Percentiles rank a stretch among this genome's conserved stretches.
These are phyloP conservation scores for Cicer judaicum DNA, from an alignment of 306 rosid species.

Conservation along the genomic window DNA sequence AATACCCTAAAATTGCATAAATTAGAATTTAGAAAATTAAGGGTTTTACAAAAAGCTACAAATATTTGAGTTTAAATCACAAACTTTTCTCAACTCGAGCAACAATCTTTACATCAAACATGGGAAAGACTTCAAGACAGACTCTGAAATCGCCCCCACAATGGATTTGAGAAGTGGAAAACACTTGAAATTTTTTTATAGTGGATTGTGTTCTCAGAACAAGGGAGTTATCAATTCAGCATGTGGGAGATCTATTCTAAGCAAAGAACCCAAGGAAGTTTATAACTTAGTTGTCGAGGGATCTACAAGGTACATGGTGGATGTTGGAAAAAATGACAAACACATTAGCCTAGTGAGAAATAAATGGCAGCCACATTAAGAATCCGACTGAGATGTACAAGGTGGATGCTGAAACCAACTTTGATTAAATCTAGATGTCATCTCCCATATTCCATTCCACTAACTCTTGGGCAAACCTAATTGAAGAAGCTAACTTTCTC, in stretches of 20 bases:
- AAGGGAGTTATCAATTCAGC: background rate
- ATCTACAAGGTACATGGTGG: background rate
- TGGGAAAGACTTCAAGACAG: background rate
- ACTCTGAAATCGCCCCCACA: background rate
- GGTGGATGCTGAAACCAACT: background rate
- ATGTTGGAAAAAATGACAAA: background rate
- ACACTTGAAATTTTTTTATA: too few species aligned
- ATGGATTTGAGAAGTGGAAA: background rate
- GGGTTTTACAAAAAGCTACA: too few species aligned
- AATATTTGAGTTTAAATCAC: too few species aligned
- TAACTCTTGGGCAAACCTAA: too few species aligned
- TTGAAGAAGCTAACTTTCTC: background rate
- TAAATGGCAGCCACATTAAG: background rate
- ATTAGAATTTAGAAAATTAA: too few species aligned
- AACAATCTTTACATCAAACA: too few species aligned
- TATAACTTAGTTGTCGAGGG: background rate
- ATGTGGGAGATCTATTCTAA: background rate
- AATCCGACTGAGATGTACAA: background rate
- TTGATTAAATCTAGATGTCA: background rate
- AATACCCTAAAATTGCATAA: too few species aligned
- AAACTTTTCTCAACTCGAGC: too few species aligned
- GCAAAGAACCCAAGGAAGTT: background rate
- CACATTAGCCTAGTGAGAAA: background rate
- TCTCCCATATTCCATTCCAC: too few species aligned
- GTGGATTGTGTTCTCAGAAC: background rate